Evolutionary conservation across 2,329 filamentous ascomycete genomes (phyloP).

Genomic region (Arthroderma sp.): DNA sequence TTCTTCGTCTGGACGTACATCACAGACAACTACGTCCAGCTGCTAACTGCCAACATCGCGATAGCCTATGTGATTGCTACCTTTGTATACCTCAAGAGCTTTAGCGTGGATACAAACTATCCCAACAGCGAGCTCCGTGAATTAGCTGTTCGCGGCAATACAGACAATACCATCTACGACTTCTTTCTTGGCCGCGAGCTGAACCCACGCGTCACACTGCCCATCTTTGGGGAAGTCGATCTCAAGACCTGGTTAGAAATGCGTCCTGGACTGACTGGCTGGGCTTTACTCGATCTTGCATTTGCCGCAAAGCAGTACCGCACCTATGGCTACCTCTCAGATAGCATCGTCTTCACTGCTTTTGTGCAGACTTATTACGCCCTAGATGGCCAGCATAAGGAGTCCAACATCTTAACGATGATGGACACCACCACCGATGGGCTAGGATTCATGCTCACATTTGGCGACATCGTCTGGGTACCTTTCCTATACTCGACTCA

Average conservation of each 20-base stretch:
- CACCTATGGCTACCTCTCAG: slow-evolving; percentile 68
- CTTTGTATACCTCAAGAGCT: slow-evolving; percentile 72
- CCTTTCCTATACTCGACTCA: slow-evolving; percentile 82
- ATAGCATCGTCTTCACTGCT: slow-evolving; percentile 72
- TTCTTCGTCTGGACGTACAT: slow-evolving; percentile 90
- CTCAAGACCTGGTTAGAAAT: slow-evolving; percentile 85
- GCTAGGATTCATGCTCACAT: slow-evolving; percentile 89
- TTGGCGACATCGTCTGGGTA: slow-evolving; percentile 86
- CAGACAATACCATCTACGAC: slow-evolving; percentile 80
- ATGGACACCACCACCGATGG: slow-evolving; percentile 91
- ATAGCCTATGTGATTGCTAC: slow-evolving; percentile 61
- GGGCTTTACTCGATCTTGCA: slow-evolving; percentile 72
- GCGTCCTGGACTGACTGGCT: slow-evolving; percentile 81
- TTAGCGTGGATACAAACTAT: slow-evolving; percentile 47
- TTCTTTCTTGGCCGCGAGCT: slow-evolving; percentile 95
- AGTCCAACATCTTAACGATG: slow-evolving; percentile 77
- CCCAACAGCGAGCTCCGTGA: slow-evolving; percentile 57
- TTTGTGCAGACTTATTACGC: slow-evolving; percentile 70
- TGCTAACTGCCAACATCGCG: slow-evolving; percentile 71
- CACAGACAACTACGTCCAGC: slow-evolving; percentile 75
- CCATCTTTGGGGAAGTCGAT: slow-evolving; percentile 66
- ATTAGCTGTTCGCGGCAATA: slow-evolving; percentile 68
- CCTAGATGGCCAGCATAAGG: slow-evolving; percentile 75
- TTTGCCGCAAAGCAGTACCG: slow-evolving; percentile 83
- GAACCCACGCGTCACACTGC: slow-evolving; percentile 65